Evolutionary conservation across 75 land plant species (phyloP).

Genomic region (Azolla pinnata): DNA sequence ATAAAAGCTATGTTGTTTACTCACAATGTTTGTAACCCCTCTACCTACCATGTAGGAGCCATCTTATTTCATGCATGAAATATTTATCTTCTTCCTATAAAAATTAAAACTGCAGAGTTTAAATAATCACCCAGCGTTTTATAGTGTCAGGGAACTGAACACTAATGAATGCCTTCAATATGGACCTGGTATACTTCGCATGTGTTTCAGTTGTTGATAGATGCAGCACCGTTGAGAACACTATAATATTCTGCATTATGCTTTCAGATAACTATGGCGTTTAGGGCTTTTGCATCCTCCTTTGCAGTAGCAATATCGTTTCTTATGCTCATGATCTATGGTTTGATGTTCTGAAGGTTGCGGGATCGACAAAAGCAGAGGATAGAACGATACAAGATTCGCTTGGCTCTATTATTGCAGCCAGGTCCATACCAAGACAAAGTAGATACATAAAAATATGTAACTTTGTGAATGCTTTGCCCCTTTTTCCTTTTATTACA

Average conservation of each 20-base stretch:
- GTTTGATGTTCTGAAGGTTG: neutral
- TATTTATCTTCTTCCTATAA: neutral
- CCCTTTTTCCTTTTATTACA: too few species aligned
- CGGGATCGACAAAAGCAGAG: slow-evolving; percentile 4
- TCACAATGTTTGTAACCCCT: too few species aligned
- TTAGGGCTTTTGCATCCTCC: neutral
- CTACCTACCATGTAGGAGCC: too few species aligned
- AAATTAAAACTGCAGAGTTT: neutral
- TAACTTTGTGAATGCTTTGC: too few species aligned
- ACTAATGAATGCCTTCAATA: too few species aligned
- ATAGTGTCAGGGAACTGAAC: too few species aligned
- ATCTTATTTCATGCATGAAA: neutral
- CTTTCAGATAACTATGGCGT: neutral
- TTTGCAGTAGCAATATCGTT: neutral
- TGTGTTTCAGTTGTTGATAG: neutral
- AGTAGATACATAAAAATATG: neutral
- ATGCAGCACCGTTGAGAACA: neutral
- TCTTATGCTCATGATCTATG: neutral
- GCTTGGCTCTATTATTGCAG: slow-evolving; percentile 6
- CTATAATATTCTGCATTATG: neutral
- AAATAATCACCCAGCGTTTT: neutral
- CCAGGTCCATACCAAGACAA: slow-evolving; percentile 2
- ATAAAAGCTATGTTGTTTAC: neutral
- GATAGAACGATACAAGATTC: slow-evolving; percentile 5
- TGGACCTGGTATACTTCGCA: neutral